Percentiles rank a stretch among this genome's conserved stretches.
phyloP scores from a whole-genome alignment of 257 asterid genomes.

The Euphrasia confusa region DNA sequence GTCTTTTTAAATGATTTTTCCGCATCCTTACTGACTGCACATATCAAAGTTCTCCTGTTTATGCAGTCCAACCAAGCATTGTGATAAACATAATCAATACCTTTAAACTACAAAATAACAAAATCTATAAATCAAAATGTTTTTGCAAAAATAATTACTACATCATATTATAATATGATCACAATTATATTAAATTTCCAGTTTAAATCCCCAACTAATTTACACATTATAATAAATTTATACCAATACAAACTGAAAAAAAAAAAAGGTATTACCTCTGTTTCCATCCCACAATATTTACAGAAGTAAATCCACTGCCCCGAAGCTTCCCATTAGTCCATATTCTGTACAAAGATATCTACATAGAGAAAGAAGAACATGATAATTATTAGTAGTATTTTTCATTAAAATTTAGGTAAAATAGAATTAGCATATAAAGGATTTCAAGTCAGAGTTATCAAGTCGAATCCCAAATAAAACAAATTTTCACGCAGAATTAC shows the following conservation, averaged over 20 bases:
- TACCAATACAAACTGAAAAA: background rate
- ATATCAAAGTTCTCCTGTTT: slow-evolving; percentile 74
- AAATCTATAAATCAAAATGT: background rate
- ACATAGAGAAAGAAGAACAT: slow-evolving; percentile 12
- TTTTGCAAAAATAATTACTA: background rate
- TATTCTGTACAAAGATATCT: slow-evolving; percentile 33
- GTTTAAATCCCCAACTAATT: too few relatives aligned
- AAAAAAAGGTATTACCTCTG: slow-evolving; percentile 34
- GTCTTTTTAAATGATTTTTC: slow-evolving; percentile 78
- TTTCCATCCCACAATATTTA: slow-evolving; percentile 36
- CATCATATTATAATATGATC: slow-evolving; percentile 19
- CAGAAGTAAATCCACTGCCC: slow-evolving; percentile 25
- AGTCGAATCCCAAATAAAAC: background rate
- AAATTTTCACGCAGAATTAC: slow-evolving; percentile 25
- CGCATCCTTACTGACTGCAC: slow-evolving; percentile 74
- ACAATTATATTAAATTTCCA: slow-evolving; percentile 9
- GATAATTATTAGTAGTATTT: background rate
- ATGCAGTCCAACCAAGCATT: slow-evolving; percentile 47
- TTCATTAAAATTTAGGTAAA: too few relatives aligned
- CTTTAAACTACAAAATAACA: background rate
- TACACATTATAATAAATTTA: background rate
- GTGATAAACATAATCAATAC: slow-evolving; percentile 29
- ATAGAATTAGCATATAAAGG: background rate
- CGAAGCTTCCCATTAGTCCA: slow-evolving; percentile 34
- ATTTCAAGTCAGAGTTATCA: background rate